Conservation (phyloP, 2,329 filamentous ascomycete species). For the Paecilomyces fulvus region DNA sequence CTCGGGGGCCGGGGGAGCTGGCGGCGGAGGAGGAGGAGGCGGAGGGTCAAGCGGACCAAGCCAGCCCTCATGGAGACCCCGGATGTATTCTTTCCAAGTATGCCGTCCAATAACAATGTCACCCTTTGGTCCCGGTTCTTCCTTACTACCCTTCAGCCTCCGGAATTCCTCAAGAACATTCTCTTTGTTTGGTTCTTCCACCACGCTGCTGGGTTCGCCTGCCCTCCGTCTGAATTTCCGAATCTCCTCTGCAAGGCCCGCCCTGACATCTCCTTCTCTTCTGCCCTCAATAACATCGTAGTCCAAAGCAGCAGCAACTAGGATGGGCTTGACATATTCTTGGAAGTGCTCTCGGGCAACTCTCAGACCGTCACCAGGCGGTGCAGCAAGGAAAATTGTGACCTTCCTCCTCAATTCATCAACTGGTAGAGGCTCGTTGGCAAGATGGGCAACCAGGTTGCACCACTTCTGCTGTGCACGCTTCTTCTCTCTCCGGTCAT, state of each 20-base stretch:
- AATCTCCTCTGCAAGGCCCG: constrained; percentile 77
- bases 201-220: constrained; percentile 43
- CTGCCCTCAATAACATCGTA: constrained; percentile 94
- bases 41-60: constrained; percentile 64
- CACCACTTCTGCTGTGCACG: constrained; percentile 80
- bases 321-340: constrained; percentile 87
- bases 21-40: constrained; percentile 18
- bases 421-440: constrained; percentile 63
- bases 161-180: constrained; percentile 56
- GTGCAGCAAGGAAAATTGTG: constrained; percentile 75
- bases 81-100: constrained; percentile 94
- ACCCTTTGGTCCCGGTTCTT: constrained; percentile 66
- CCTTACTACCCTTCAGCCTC: constrained; percentile 56
- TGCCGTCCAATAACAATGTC: constrained; percentile 86
- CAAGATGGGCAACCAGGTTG: constrained; percentile 73
- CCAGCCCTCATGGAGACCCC: constrained; percentile 94
- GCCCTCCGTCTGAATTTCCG: constrained; percentile 56
- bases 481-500: constrained; percentile 87
- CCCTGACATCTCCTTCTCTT: constrained; percentile 84
- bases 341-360: constrained; percentile 89
- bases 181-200: constrained; percentile 44
- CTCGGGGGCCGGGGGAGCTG: constrained; percentile 11
- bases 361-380: constrained; percentile 77
- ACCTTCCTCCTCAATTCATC: constrained; percentile 72
- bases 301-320: constrained; percentile 82